These are phyloP conservation scores for Pulveroboletus ravenelii DNA, from an alignment of 768 basidiomycete genomes.

Conservation along the genomic window DNA sequence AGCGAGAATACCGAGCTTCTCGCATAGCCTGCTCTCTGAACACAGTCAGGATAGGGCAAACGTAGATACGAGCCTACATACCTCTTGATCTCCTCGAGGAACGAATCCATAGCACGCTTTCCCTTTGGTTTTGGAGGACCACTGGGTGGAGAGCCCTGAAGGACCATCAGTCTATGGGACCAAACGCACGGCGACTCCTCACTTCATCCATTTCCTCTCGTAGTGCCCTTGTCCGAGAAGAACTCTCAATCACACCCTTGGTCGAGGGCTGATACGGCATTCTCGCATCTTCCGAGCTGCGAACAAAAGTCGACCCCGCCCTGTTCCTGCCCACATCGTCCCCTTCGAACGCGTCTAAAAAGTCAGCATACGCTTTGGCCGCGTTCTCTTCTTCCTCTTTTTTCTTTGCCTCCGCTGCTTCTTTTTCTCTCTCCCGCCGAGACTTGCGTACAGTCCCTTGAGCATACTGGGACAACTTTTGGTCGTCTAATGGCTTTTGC, in stretches of 20 bases:
- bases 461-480: conserved; percentile 80
- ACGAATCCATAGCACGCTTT: conserved; percentile 93
- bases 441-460: conserved; percentile 88
- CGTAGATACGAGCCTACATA: conserved; percentile 25
- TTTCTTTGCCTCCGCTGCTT: conserved; percentile 86
- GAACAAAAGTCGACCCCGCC: conserved; percentile 56
- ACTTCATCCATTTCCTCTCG: conserved; percentile 32
- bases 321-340: conserved; percentile 52
- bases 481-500: conserved; percentile 83
- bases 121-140: conserved; percentile 74
- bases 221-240: conserved; percentile 30
- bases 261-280: conserved; percentile 40
- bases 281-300: conserved; percentile 42
- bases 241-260: conserved; percentile 26
- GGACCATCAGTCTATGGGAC: conserved; percentile 4
- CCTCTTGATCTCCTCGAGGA: conserved; percentile 96
- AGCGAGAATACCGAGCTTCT: conserved; percentile 76
- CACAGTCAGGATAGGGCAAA: background rate
- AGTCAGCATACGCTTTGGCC: conserved; percentile 78
- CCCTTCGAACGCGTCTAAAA: conserved; percentile 78
- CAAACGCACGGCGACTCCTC: conserved; percentile 17
- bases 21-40: conserved; percentile 89
- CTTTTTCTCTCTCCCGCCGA: conserved; percentile 86
- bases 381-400: conserved; percentile 78
- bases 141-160: conserved; percentile 55